Conservation (phyloP, 257 asterid species). For the Penstemon newberryi region DNA sequence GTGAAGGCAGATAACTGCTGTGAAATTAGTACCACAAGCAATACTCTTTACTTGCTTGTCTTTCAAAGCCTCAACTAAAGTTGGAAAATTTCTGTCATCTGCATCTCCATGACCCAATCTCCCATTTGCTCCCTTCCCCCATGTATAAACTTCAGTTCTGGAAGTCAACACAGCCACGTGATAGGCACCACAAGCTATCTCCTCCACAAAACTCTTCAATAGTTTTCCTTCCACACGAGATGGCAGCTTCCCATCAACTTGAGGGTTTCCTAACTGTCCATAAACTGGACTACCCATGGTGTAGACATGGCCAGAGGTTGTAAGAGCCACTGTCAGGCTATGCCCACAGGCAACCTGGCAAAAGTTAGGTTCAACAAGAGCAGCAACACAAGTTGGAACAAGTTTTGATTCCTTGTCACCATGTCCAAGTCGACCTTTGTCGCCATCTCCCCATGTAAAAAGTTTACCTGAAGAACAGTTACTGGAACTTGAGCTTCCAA, state of each 20-base stretch:
- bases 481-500: slow-evolving; percentile 89
- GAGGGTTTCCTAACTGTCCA: slow-evolving; percentile 90
- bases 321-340: slow-evolving; percentile 88
- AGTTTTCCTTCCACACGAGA: slow-evolving; percentile 86
- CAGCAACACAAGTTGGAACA: slow-evolving; percentile 96
- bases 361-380: slow-evolving; percentile 92
- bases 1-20: slow-evolving; percentile 87
- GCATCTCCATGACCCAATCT: slow-evolving; percentile 94
- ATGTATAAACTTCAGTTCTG: slow-evolving; percentile 86
- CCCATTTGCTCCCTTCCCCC: slow-evolving; percentile 97
- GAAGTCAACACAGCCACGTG: slow-evolving; percentile 90
- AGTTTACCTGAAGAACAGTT: slow-evolving; percentile 91
- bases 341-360: slow-evolving; percentile 96
- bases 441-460: slow-evolving; percentile 98
- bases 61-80: slow-evolving; percentile 76
- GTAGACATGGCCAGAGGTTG: slow-evolving; percentile 85
- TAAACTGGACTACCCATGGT: slow-evolving; percentile 93
- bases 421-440: slow-evolving; percentile 88
- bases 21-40: slow-evolving; percentile 87
- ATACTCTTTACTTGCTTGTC: slow-evolving; percentile 94
- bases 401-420: slow-evolving; percentile 89
- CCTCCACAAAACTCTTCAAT: slow-evolving; percentile 79
- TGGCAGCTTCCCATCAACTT: slow-evolving; percentile 84
- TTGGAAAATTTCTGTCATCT: slow-evolving; percentile 77
- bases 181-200: slow-evolving; percentile 91